Percentiles rank a stretch among this genome's conserved stretches.
Evolutionary conservation across 2,329 filamentous ascomycete species (phyloP).

Genomic region (Blumeria hordei): DNA sequence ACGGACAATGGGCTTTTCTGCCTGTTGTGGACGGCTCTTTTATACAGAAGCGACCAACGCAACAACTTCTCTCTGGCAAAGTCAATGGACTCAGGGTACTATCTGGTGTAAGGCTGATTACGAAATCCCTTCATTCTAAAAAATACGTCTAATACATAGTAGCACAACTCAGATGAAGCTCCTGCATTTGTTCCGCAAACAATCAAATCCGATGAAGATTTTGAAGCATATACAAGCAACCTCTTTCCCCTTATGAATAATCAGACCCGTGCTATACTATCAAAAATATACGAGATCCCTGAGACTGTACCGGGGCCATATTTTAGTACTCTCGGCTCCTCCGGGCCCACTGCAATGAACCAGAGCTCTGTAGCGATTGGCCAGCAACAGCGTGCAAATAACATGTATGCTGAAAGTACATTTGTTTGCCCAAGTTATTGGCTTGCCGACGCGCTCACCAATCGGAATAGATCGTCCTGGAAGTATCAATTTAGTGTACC

Average conservation of each 20-base stretch:
- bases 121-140: not conserved
- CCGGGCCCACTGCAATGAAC: slow-evolving; percentile 4
- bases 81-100: slow-evolving; percentile 13
- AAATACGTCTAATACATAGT: not conserved
- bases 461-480: slow-evolving; percentile 14
- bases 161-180: slow-evolving; percentile 19
- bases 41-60: slow-evolving; percentile 11
- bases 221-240: not conserved
- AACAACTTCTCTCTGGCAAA: slow-evolving; percentile 11
- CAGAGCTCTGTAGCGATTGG: slow-evolving; percentile 12
- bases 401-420: slow-evolving; percentile 26
- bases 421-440: slow-evolving; percentile 30
- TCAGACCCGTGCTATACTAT: not conserved
- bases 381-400: slow-evolving; percentile 25
- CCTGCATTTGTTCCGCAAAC: slow-evolving; percentile 16
- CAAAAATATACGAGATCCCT: not conserved
- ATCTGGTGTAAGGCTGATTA: slow-evolving; percentile 3
- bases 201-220: slow-evolving; percentile 3
- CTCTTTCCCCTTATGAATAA: not conserved
- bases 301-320: not conserved
- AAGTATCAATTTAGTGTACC: slow-evolving; percentile 22
- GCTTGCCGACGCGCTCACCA: slow-evolving; percentile 22
- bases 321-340: slow-evolving; percentile 2
- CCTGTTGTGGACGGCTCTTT: slow-evolving; percentile 17
- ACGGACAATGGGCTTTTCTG: slow-evolving; percentile 14